Base-by-base conservation (phyloP, 2,329 filamentous ascomycete genomes). In the Neoscytalidium dimidiatum region DNA sequence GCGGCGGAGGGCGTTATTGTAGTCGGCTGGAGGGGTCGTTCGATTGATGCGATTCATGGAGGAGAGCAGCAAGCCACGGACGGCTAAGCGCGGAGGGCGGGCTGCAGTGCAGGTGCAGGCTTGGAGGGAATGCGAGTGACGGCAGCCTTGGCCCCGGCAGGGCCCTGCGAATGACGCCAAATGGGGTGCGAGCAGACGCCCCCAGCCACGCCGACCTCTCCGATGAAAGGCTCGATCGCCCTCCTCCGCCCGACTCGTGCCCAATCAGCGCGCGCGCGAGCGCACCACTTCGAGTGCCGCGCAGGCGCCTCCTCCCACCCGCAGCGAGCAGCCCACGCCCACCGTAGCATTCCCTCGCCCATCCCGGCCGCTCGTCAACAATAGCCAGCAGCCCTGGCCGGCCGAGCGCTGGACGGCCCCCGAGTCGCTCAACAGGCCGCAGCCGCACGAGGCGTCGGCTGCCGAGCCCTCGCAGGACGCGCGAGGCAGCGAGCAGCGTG, bases 181-280 rank as follows among this genome's bases (percentile, higher is more conserved):
- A 60, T 60, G 38, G 41, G 38, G 38, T 46, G 56, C 56, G 56
- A 29, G 56, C 38, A 60, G 56, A 60, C 38, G 44, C 43, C 49
- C 44, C 58, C 58, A 62, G 58, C 58, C 58, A 62, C 58, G 38
- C 43, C 29, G 44, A 49, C 35, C 19, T 11, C 58, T 62, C 58
- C 58, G 58, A 62, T 62, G 29, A 62, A 29, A 62, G 58, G 58
- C 44, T 62, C 44, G 58, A 62, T 62, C 58, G 56, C 41, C 56
- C 41, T 46, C 56, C 41, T 11, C 53, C 21, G 26, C n/a, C 38
- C 38, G 26, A 60, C 38, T 31, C 56, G 41, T 28, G n/a, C 56
- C 56, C 56, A 60, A 60, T 60, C 56, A 60, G 41, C 56, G 28
- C 9, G 23, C 17, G 17, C 17, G 8, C 26, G 56, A 14, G 26